A percentile compares a stretch with the other conserved stretches of the same genome.
These are phyloP conservation scores for Scheffersomyces parashehatae DNA, from an alignment of 1,139 yeast species.

Conservation along the genomic window DNA sequence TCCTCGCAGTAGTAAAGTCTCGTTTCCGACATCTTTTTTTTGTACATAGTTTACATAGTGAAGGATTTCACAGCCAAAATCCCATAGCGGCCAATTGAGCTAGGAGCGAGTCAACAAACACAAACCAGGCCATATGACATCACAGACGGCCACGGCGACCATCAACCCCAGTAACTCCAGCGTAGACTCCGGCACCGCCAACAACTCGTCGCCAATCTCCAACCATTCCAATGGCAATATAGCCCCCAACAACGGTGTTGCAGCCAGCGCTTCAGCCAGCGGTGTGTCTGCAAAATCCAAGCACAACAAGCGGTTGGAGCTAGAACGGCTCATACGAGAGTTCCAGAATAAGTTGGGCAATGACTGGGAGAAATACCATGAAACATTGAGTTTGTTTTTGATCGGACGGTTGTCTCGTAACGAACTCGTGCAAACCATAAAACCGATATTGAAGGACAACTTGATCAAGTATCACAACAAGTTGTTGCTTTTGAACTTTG, in stretches of 20 bases:
- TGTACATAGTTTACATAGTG: background rate
- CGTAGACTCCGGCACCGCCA: background rate
- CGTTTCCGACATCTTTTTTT: too few relatives aligned
- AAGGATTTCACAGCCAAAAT: background rate
- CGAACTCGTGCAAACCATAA: slow-evolving; percentile 64
- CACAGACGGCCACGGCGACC: slow-evolving; percentile 1
- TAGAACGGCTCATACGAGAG: slow-evolving; percentile 71
- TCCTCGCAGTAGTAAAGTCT: too few relatives aligned
- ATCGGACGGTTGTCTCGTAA: slow-evolving; percentile 76
- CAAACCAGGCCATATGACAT: background rate
- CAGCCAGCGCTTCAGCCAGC: slow-evolving; percentile 2
- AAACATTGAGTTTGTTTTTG: slow-evolving; percentile 70
- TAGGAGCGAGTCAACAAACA: background rate
- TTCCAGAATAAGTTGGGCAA: slow-evolving; percentile 71
- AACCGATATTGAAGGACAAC: slow-evolving; percentile 52
- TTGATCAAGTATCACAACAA: slow-evolving; percentile 70
- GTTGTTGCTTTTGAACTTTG: slow-evolving; percentile 73
- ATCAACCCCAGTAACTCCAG: background rate
- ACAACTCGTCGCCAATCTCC: background rate
- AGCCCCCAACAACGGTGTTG: slow-evolving; percentile 2
- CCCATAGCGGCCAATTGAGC: background rate
- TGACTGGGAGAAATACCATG: slow-evolving; percentile 86
- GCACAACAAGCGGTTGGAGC: slow-evolving; percentile 56
- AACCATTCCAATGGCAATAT: background rate
- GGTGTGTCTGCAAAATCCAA: slow-evolving; percentile 7